A percentile compares a stretch with the other conserved stretches of the same genome.
Evolutionary conservation across 2,329 filamentous ascomycete species (phyloP).

Genomic region (Scytalidium sp.): DNA sequence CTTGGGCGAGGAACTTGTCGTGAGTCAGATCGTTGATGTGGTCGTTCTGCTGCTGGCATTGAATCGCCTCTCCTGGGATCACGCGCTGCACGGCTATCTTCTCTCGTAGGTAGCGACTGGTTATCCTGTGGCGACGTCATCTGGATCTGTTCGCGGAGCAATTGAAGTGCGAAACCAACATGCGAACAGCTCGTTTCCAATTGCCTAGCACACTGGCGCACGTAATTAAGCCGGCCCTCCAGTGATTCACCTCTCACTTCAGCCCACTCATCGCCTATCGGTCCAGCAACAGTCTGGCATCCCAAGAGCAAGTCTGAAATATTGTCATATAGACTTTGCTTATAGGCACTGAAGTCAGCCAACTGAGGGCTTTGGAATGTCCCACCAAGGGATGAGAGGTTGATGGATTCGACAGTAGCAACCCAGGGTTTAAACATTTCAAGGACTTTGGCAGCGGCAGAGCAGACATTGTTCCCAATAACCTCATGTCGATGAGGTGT

Average conservation of each 20-base stretch:
- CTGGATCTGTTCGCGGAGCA: conserved; percentile 79
- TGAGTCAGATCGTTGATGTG: conserved; percentile 57
- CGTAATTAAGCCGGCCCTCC: conserved; percentile 79
- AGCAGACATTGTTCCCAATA: conserved; percentile 80
- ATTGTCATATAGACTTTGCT: conserved; percentile 91
- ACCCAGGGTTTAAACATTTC: conserved; percentile 91
- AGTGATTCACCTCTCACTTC: conserved; percentile 87
- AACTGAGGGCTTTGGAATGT: conserved; percentile 82
- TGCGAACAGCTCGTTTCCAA: conserved; percentile 85
- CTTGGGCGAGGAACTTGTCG: conserved; percentile 29
- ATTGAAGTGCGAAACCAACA: conserved; percentile 81
- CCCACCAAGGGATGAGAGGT: conserved; percentile 75
- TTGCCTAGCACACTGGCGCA: conserved; percentile 72
- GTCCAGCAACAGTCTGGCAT: conserved; percentile 89
- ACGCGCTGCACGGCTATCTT: conserved; percentile 39
- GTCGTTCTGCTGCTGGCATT: conserved; percentile 50
- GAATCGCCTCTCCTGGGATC: conserved; percentile 56
- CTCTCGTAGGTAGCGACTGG: conserved; percentile 24
- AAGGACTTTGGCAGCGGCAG: conserved; percentile 73
- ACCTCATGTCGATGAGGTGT: conserved; percentile 74
- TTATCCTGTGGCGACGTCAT: conserved; percentile 47
- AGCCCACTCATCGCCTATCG: conserved; percentile 92
- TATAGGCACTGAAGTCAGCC: conserved; percentile 82
- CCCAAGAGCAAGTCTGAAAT: conserved; percentile 84
- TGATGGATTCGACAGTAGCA: conserved; percentile 85